Conservation (phyloP, 495 filamentous ascomycete species). For the Penicillium desertorum region DNA sequence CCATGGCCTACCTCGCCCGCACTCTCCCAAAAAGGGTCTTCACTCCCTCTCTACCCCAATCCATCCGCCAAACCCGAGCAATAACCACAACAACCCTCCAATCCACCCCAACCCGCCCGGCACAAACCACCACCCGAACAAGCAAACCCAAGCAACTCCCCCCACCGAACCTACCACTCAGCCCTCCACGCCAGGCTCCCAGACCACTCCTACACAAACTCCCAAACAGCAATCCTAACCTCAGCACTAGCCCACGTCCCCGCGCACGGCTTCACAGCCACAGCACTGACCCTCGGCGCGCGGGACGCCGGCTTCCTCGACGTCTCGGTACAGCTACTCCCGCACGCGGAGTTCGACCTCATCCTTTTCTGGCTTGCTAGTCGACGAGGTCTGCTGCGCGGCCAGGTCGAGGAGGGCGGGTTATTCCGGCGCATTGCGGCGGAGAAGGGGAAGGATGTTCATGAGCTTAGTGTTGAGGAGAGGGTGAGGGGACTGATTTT, state of each 20-base stretch:
- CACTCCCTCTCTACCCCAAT: neutral
- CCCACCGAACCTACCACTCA: conserved; percentile 63
- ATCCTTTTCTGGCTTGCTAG: conserved; percentile 78
- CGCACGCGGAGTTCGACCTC: conserved; percentile 75
- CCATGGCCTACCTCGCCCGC: conserved; percentile 23
- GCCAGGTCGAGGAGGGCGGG: conserved; percentile 46
- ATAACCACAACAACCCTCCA: conserved; percentile 9
- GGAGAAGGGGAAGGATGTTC: conserved; percentile 2
- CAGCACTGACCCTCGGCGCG: conserved; percentile 72
- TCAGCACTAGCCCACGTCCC: conserved; percentile 79
- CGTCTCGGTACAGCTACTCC: conserved; percentile 78
- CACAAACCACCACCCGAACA: neutral
- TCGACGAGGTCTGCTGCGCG: conserved; percentile 58
- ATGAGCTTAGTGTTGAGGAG: conserved; percentile 43
- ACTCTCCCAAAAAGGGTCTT: conserved; percentile 7
- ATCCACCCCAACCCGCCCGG: conserved; percentile 4
- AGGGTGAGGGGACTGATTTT: conserved; percentile 66
- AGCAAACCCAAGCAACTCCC: neutral
- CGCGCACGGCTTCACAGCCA: conserved; percentile 72
- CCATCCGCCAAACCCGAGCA: conserved; percentile 6
- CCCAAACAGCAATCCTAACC: conserved; percentile 76
- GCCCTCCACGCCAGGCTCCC: conserved; percentile 57
- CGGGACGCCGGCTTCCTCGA: conserved; percentile 83
- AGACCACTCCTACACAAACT: conserved; percentile 58
- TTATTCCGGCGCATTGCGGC: conserved; percentile 17